Conservation (phyloP, 1,284 basidiomycete genomes). For the Sanghuangporus weigelae region DNA sequence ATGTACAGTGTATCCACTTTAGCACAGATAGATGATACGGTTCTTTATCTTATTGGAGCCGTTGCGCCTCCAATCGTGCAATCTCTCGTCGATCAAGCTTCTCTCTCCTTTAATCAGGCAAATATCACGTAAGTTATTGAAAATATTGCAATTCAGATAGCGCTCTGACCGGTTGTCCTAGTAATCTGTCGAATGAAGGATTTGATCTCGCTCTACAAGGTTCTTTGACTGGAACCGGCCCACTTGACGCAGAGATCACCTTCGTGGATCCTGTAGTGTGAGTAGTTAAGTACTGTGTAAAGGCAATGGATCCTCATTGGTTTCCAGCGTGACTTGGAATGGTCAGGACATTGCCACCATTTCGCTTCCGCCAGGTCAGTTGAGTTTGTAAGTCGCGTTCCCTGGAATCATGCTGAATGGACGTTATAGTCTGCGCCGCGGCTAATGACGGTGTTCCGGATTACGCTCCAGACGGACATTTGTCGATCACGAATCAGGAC, state of each 20-base stretch:
- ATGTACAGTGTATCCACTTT: conserved; percentile 1
- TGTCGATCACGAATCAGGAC: conserved; percentile 49
- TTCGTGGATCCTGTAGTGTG: conserved; percentile 52
- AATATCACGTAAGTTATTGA: conserved; percentile 54
- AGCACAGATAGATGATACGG: conserved; percentile 54
- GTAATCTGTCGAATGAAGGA: conserved; percentile 52
- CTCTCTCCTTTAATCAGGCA: conserved; percentile 52
- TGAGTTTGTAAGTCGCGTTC: neutral
- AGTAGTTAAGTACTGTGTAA: conserved; percentile 21
- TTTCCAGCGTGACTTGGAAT: conserved; percentile 56
- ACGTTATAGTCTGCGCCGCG: conserved; percentile 53
- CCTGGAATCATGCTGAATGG: neutral
- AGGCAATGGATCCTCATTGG: neutral
- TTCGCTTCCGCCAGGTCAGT: conserved; percentile 49
- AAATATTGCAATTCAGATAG: conserved; percentile 16
- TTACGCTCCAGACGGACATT: conserved; percentile 45
- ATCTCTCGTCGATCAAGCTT: conserved; percentile 55
- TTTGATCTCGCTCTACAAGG: conserved; percentile 57
- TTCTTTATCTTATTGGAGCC: conserved; percentile 64
- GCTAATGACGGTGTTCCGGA: conserved; percentile 67
- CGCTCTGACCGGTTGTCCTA: conserved; percentile 20
- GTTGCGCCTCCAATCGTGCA: conserved; percentile 65
- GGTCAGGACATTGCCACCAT: conserved; percentile 66
- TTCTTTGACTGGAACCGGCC: conserved; percentile 55
- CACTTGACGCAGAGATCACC: conserved; percentile 59